Evolutionary conservation across 1,139 yeast genomes (phyloP), one percentile per base, ranked within the genome.

Genomic region (Debaryomyces sp.): DNA sequence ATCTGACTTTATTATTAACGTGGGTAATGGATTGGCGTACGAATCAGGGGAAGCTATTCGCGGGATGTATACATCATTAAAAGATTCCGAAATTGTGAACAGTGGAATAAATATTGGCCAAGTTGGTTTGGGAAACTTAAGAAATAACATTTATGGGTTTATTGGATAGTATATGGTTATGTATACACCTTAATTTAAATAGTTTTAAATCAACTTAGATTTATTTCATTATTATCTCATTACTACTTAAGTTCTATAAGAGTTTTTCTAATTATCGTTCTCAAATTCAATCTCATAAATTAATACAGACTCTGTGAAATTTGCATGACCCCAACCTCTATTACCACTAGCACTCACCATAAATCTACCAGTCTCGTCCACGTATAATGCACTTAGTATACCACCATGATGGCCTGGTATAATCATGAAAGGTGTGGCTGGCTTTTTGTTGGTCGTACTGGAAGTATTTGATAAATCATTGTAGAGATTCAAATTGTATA

Each of bases 301-400:
- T 58, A 91, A 77, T 6, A 89, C 88, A 26, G 85, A 80, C 53
- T 94, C 99, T 0, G 96, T 87, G 36, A 85, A 80, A 30, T 75
- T 70, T 2, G 96, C 89, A 60, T 87, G 94, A 0, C 80, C 81
- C 97, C 97, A 92, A 4, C 99, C 99, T 61, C 98, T 80, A 57
- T 88, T 89, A 6, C 99, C 99, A 66, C 96, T 88, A 1, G 98
- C 86, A 61, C 96, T 87, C 12, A 92, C 81, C 84, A 94, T 77
- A 64, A 89, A 94, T 55, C 94, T 73, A 41, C 96, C 91, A 1
- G 94, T 87, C 37, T 91, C 94, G 63, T 92, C 98, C 30, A 92
- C 86, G 54, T 81, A 75, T 54, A 88, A 71, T 45, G 83, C 80
- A 53, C 81, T 74, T 45, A 81, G 63, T 12, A 77, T 74, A 23